These are phyloP conservation scores for Cladosporium oxysporum DNA, from an alignment of 2,329 filamentous ascomycete genomes.

Conservation along the genomic window DNA sequence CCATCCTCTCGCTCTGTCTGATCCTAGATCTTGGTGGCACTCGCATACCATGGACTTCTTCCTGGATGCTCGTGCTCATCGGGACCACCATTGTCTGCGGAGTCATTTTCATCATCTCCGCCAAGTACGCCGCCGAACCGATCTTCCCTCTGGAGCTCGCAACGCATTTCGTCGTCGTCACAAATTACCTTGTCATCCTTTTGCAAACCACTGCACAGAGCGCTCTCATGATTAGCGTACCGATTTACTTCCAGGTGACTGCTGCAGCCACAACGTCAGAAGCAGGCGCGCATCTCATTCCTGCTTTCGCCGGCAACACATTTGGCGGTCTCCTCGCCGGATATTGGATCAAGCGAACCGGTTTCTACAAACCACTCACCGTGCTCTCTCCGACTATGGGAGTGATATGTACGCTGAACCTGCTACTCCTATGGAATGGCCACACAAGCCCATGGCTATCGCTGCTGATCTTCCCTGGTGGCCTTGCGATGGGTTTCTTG, in stretches of 20 bases:
- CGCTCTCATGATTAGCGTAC: slow-evolving; percentile 65
- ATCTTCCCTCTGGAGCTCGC: slow-evolving; percentile 61
- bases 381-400: slow-evolving; percentile 54
- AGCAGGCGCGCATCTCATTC: slow-evolving; percentile 64
- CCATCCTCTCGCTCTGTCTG: slow-evolving; percentile 49
- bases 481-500: slow-evolving; percentile 54
- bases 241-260: slow-evolving; percentile 70
- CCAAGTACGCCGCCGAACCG: slow-evolving; percentile 41
- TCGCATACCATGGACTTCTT: slow-evolving; percentile 42
- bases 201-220: slow-evolving; percentile 61
- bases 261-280: slow-evolving; percentile 57
- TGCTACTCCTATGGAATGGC: slow-evolving; percentile 61
- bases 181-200: slow-evolving; percentile 54
- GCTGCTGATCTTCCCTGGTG: slow-evolving; percentile 61
- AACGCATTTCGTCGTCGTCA: slow-evolving; percentile 53
- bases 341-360: slow-evolving; percentile 58
- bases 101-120: slow-evolving; percentile 29
- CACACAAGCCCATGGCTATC: slow-evolving; percentile 58
- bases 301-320: slow-evolving; percentile 68
- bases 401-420: slow-evolving; percentile 53
- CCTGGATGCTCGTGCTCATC: slow-evolving; percentile 30
- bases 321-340: slow-evolving; percentile 64
- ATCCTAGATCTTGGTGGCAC: slow-evolving; percentile 54
- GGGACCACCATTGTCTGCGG: slow-evolving; percentile 18
- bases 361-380: slow-evolving; percentile 59